Percentiles rank a stretch among this genome's conserved stretches.
Evolutionary conservation across 208 protist species (phyloP).

Genomic region (Leishmania amazonensis): DNA sequence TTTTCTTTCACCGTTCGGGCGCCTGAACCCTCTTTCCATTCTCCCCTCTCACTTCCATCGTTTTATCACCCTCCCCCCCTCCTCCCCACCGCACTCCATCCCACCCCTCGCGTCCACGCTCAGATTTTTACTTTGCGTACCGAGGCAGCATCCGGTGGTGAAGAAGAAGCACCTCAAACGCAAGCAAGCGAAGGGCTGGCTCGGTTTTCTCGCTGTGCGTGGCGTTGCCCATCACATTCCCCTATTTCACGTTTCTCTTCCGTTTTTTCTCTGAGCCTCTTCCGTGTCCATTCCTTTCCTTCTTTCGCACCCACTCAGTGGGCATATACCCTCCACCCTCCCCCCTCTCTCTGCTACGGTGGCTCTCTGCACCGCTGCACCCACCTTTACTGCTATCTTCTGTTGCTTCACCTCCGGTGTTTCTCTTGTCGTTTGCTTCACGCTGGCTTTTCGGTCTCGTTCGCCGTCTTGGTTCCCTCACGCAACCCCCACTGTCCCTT

Average conservation of each 20-base stretch:
- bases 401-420: background rate
- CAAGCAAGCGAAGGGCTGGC: background rate
- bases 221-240: background rate
- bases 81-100: too few relatives aligned
- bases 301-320: background rate
- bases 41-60: background rate
- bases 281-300: background rate
- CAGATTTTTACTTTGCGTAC: background rate
- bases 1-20: background rate
- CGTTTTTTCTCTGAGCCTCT: background rate
- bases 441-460: background rate
- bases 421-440: background rate
- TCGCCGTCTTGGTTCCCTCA: background rate
- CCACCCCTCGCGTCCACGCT: too few relatives aligned
- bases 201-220: background rate
- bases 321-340: background rate
- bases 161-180: background rate
- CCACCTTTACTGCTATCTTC: background rate
- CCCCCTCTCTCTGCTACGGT: background rate
- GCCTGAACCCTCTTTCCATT: background rate
- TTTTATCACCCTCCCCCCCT: background rate
- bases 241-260: background rate
- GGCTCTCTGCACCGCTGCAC: background rate
- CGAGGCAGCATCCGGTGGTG: background rate
- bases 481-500: background rate